phyloP scores from a whole-genome alignment of 176 grass and related monocot genomes.

The Rhynchospora breviuscula region DNA sequence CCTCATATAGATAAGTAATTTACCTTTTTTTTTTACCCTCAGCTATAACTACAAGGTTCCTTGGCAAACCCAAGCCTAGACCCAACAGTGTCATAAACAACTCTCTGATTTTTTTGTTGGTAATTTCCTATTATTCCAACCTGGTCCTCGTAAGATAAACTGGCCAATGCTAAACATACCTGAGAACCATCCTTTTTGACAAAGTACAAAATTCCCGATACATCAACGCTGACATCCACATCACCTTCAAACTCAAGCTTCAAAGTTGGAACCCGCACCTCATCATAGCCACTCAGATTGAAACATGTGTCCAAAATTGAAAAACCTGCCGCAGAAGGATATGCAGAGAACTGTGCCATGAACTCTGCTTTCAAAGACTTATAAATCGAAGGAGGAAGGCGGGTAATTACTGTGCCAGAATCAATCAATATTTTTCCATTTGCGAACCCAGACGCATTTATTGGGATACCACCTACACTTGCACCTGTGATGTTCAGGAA shows the following conservation, averaged over 20 bases:
- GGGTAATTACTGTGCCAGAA: constrained; percentile 88
- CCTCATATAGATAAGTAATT: constrained; percentile 11
- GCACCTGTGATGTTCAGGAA: constrained; percentile 76
- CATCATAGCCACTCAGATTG: constrained; percentile 53
- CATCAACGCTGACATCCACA: constrained; percentile 46
- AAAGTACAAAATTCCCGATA: constrained; percentile 73
- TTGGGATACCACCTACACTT: constrained; percentile 34
- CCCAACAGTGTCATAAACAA: constrained; percentile 62
- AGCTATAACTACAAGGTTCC: constrained; percentile 58
- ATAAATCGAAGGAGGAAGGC: constrained; percentile 73
- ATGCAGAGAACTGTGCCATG: constrained; percentile 44
- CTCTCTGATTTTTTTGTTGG: constrained; percentile 95
- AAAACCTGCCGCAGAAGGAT: constrained; percentile 47
- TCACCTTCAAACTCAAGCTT: constrained; percentile 57
- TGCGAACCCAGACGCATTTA: constrained; percentile 40
- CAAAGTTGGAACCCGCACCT: constrained; percentile 64
- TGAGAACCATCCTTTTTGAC: constrained; percentile 75
- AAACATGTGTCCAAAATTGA: constrained; percentile 90
- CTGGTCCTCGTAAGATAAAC: constrained; percentile 71
- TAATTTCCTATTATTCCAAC: constrained; percentile 81
- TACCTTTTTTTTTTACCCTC: neutral
- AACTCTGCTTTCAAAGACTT: constrained; percentile 61
- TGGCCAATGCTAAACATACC: constrained; percentile 76
- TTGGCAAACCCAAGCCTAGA: constrained; percentile 72
- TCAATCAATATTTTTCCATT: constrained; percentile 66